Percentiles rank a stretch among this genome's conserved stretches.
Evolutionary conservation across 345 rosid species (phyloP).

Genomic region (Eucalyptus dawsonii): DNA sequence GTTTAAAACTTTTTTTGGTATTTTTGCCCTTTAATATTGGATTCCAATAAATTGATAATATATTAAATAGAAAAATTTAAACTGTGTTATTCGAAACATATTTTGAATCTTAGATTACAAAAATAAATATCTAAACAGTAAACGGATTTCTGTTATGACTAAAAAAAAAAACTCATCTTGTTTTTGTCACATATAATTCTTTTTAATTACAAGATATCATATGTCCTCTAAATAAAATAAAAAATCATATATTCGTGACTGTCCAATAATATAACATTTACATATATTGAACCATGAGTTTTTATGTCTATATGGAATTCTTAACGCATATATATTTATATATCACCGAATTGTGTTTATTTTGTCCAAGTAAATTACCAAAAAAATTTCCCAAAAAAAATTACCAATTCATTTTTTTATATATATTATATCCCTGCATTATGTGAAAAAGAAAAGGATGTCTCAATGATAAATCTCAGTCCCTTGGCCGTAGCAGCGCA

Average conservation of each 20-base stretch:
- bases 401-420: background rate
- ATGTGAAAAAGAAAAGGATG: background rate
- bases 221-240: background rate
- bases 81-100: rapidly evolving
- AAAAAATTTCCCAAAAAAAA: background rate
- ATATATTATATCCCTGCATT: background rate
- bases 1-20: too few species aligned
- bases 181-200: background rate
- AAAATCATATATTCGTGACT: background rate
- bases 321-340: background rate
- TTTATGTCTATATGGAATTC: background rate
- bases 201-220: background rate
- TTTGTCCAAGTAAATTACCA: background rate
- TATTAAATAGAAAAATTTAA: background rate
- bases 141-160: background rate
- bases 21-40: background rate
- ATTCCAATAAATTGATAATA: background rate
- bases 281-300: background rate
- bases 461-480: background rate
- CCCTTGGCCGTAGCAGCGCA: background rate
- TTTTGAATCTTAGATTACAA: background rate
- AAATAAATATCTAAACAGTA: background rate
- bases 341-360: background rate
- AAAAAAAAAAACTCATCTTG: background rate
- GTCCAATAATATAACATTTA: background rate